Evolutionary conservation across 129 eudicot species (phyloP).

Genomic region (Solidago caesia): DNA sequence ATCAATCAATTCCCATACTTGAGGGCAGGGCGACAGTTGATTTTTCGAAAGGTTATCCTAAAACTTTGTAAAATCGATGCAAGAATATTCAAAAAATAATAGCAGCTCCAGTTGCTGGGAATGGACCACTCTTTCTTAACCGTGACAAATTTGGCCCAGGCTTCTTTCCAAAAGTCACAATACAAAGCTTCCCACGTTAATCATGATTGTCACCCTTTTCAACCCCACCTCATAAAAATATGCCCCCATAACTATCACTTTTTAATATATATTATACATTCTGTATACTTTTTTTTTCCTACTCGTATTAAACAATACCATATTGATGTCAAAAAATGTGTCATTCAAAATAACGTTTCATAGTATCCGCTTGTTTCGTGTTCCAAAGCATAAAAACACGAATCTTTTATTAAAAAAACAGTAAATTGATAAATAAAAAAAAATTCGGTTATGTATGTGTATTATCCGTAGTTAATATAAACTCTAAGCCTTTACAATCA

Average conservation of each 20-base stretch:
- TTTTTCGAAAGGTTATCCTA: conserved; percentile 22
- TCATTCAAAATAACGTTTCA: background rate
- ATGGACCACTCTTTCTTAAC: conserved; percentile 33
- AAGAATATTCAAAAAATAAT: conserved; percentile 10
- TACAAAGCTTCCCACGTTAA: conserved; percentile 25
- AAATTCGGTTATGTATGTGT: background rate
- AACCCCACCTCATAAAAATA: conserved; percentile 21
- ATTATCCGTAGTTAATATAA: no score
- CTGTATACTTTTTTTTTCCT: background rate
- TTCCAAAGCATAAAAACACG: no score
- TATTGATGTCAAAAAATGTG: background rate
- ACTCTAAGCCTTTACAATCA: no score
- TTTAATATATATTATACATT: background rate
- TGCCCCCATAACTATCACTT: background rate
- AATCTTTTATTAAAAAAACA: background rate
- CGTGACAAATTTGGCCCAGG: conserved; percentile 31
- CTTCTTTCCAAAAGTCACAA: conserved; percentile 34
- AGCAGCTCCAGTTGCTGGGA: conserved; percentile 2
- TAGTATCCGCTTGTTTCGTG: background rate
- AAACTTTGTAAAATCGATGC: conserved; percentile 30
- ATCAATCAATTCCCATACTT: conserved; percentile 11
- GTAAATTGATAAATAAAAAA: background rate
- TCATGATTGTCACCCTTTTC: conserved; percentile 8
- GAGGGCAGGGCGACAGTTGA: background rate
- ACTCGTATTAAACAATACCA: background rate